These are phyloP conservation scores for Nicotiana sylvestris DNA, from an alignment of 257 asterid species.

Conservation along the genomic window DNA sequence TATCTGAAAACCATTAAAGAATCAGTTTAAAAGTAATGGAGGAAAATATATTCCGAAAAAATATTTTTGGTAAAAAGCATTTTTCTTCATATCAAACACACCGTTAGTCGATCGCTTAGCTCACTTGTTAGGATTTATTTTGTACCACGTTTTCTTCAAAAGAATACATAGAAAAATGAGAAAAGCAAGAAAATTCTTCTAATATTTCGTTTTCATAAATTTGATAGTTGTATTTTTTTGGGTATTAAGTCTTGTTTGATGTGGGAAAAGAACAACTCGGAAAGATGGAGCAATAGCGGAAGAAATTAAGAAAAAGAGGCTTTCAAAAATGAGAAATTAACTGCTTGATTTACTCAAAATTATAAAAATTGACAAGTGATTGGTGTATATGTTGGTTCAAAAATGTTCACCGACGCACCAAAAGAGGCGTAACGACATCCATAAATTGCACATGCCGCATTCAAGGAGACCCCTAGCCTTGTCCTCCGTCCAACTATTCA, in stretches of 20 bases:
- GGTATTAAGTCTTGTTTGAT: not conserved
- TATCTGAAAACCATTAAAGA: not conserved
- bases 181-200: too few relatives aligned
- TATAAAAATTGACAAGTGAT: conserved; percentile 5
- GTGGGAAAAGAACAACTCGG: not conserved
- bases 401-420: conserved; percentile 15
- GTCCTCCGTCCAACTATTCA: not conserved
- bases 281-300: not conserved
- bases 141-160: too few relatives aligned
- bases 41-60: too few relatives aligned
- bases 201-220: too few relatives aligned
- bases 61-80: too few relatives aligned
- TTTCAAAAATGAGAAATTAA: conserved; percentile 19
- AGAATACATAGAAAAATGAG: too few relatives aligned
- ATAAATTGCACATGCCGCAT: conserved; percentile 23
- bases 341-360: conserved; percentile 48
- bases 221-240: too few relatives aligned
- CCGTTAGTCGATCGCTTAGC: too few relatives aligned
- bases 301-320: not conserved
- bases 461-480: conserved; percentile 12
- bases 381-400: conserved; percentile 13
- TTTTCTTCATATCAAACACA: too few relatives aligned
- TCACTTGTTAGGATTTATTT: too few relatives aligned
- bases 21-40: too few relatives aligned
- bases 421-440: conserved; percentile 16